Evolutionary conservation across 108 stramenopile genomes (phyloP), one percentile per base, ranked within the genome.

Genomic region (Nitzschia sp.): DNA sequence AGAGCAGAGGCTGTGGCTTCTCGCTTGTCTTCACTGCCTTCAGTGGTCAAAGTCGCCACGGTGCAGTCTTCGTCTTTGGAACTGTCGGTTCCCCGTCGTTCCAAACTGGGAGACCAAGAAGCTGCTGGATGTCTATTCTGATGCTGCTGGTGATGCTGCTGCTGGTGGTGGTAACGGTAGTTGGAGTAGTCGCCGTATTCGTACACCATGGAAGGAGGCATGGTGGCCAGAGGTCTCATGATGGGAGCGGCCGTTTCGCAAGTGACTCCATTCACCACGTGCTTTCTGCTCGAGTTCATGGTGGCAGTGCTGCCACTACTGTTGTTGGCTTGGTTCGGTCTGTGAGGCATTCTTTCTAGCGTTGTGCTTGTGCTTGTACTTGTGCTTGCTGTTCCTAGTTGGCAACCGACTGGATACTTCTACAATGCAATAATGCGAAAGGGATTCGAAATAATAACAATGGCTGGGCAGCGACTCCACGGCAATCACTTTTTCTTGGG

Each of bases 1-100:
- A 76, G 63, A 19, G 75, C 75, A 29, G 69, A 69, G 15, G 75
- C 75, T 1, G 75, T 76, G 14, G 63, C 75, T 58, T 70, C 75
- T 14, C 75, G 62, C 67, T 68, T 56, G 50, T 65, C 75, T 1
- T 26, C 57, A 43, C 39, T 51, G 8, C 11, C 48, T 53, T 70
- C 75, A 11, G 75, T 76, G 10, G 63, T 63, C 44, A 65, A 40
- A 8, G 75, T 76, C 6, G 67, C 57, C 0, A 61, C 53, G 17
- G 74, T 69, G 57, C 69, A 63, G 53, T 76, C 75, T 14, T 43
- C 29, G 3, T 59, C 62, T 40, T 76, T 69, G 43, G 56, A 34
- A 50, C 75, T 76, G 24, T 64, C 57, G 40, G 21, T 53, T 34
- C 29, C 29, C 1, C 29, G 29, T 20, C 26, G 54, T 43, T 75